Evolutionary conservation across 805 yeast species (phyloP), one percentile per base, ranked within the genome.

Genomic region (Isabelozyma pseudorhagii): DNA sequence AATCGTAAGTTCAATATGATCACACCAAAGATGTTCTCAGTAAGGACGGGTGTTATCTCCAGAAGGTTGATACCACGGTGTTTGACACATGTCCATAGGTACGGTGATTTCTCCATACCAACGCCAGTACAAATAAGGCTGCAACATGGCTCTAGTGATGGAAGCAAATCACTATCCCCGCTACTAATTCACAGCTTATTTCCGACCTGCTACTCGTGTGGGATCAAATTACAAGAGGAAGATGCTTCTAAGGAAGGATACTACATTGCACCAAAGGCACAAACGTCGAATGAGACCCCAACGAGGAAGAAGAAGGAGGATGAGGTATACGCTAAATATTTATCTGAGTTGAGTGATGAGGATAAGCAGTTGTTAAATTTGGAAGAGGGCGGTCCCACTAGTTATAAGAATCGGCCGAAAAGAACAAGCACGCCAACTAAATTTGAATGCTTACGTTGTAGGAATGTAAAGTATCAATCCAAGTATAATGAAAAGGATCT

Each of bases 401-500:
- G 14, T 13, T 28, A 27, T n/a, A 14, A 42, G 14, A 4, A 17
- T 13, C 36, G 4, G 36, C 25, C 25, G 6, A 21, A 31, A 31
- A 31, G 5, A 9, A 8, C 36, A 31, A 42, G 25, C 7, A 28
- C 38, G 18, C 14, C 45, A 38, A 29, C 43, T 15, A 47, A 46
- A 46, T 38, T 67, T 10, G 69, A 75, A 27, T 85, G 92, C 59
- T 64, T 74, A 38, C 62, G 90, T 45, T 85, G 92, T 60, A 69
- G 79, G 43, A 75, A 81, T 52, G 81, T 82, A 0, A 51, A 75
- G 1, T 68, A 76, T 57, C 74, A 75, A 31, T 74, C 79, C 28
- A 59, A 61, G 3, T 79, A 72, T 55, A 61, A 69, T 14, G 18
- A 59, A 0, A 8, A 51, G 5, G 15, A 45, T 7, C 11, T n/a